These are phyloP conservation scores for Viridothelium virens DNA, from an alignment of 495 filamentous ascomycete genomes.

Conservation along the genomic window DNA sequence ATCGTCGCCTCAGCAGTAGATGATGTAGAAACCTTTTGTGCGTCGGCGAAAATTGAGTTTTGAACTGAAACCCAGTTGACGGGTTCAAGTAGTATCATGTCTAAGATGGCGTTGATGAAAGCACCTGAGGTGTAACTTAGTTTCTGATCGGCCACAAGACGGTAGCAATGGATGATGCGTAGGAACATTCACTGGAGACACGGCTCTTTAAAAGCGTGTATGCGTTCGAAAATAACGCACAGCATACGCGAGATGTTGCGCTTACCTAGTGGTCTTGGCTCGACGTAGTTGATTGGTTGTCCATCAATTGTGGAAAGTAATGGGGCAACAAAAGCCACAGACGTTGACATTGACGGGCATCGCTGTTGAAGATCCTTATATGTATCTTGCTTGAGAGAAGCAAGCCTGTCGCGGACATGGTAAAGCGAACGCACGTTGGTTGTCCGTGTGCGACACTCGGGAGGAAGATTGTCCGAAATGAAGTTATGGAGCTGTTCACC, in stretches of 20 bases:
- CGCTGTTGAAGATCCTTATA: constrained; percentile 9
- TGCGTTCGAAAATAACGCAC: constrained; percentile 1
- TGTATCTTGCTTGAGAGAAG: constrained; percentile 8
- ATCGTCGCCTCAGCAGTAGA: constrained; percentile 3
- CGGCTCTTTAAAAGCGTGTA: neutral
- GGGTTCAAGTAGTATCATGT: constrained; percentile 11
- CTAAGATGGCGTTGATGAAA: constrained; percentile 4
- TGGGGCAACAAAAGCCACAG: constrained; percentile 11
- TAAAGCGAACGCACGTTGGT: constrained; percentile 8
- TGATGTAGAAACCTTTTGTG: neutral
- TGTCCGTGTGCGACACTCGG: constrained; percentile 8
- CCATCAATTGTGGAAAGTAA: constrained; percentile 3
- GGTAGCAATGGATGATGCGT: constrained; percentile 2
- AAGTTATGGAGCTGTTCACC: constrained; percentile 9
- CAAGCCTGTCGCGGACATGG: constrained; percentile 9
- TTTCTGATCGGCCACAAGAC: constrained; percentile 10
- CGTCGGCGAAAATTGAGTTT: constrained; percentile 5
- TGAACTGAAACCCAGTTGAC: constrained; percentile 10
- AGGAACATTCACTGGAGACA: constrained; percentile 7
- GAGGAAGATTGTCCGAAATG: constrained; percentile 2
- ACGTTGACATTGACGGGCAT: constrained; percentile 11
- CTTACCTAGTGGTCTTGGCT: constrained; percentile 13
- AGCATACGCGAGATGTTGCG: constrained; percentile 7
- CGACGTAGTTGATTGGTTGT: constrained; percentile 11
- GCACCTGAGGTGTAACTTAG: constrained; percentile 8